A percentile compares a stretch with the other conserved stretches of the same genome.
These are phyloP conservation scores for Ustilago lituana DNA, from an alignment of 1,284 basidiomycete genomes.

Conservation along the genomic window DNA sequence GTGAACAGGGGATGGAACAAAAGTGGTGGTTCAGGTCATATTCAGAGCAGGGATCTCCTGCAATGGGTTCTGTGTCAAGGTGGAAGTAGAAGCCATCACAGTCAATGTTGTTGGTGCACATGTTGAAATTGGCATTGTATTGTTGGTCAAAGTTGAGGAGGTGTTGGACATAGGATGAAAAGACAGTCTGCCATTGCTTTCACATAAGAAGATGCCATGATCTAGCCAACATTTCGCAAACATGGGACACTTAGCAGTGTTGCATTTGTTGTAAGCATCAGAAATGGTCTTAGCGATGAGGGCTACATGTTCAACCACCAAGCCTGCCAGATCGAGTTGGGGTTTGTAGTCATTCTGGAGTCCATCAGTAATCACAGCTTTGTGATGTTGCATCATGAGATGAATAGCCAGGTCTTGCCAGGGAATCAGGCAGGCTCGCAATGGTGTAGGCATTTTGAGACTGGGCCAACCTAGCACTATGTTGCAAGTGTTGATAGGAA, in stretches of 20 bases:
- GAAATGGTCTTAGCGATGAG: background rate
- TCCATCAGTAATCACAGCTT: background rate
- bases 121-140: too few species aligned
- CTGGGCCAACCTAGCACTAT: background rate
- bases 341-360: background rate
- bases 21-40: too few species aligned
- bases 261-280: background rate
- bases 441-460: background rate
- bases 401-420: background rate
- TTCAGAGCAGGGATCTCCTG: too few species aligned
- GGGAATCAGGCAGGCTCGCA: background rate
- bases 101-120: too few species aligned
- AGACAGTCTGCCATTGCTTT: background rate
- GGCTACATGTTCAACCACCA: background rate
- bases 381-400: background rate
- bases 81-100: too few species aligned
- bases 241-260: background rate
- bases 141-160: background rate
- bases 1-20: background rate
- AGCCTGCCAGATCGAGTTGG: background rate
- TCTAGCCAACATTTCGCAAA: background rate
- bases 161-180: background rate
- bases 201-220: background rate
- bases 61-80: background rate
- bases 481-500: background rate